Evolutionary conservation across 306 rosid genomes (phyloP).

Genomic region (Castanea crenata): DNA sequence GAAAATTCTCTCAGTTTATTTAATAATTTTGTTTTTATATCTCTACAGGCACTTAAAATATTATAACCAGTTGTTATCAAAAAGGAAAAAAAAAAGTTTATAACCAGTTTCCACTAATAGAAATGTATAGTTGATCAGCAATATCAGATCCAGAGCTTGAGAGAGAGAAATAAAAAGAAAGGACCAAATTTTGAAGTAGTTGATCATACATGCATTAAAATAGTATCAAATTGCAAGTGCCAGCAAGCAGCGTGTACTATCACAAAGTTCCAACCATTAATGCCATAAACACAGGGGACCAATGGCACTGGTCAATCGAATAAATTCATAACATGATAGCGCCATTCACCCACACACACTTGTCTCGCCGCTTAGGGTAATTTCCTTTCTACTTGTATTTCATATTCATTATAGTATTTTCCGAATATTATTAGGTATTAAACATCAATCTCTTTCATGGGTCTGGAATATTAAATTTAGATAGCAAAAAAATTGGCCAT

Average conservation of each 20-base stretch:
- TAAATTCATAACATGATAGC: neutral
- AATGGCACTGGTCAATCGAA: neutral
- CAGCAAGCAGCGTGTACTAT: constrained; percentile 5
- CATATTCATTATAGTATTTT: constrained; percentile 5
- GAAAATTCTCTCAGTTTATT: neutral
- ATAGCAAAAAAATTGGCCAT: constrained; percentile 24
- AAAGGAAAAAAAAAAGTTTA: no score
- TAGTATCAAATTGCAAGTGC: constrained; percentile 3
- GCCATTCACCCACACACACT: neutral
- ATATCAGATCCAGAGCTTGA: constrained; percentile 17
- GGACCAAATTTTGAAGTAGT: neutral
- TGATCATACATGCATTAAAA: neutral
- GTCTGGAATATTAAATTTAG: constrained; percentile 27
- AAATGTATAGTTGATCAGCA: neutral
- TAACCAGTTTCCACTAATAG: neutral
- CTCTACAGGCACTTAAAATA: no score
- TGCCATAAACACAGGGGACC: constrained; percentile 15
- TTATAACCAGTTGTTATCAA: no score
- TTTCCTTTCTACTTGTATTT: neutral
- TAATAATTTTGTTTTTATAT: neutral
- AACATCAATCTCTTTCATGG: constrained; percentile 29
- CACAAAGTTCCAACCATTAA: constrained; percentile 15
- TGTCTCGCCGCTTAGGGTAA: neutral
- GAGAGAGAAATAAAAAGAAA: neutral
- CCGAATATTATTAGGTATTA: neutral